Conservation (phyloP, 495 filamentous ascomycete genomes). For the Achaetomiella virescens region DNA sequence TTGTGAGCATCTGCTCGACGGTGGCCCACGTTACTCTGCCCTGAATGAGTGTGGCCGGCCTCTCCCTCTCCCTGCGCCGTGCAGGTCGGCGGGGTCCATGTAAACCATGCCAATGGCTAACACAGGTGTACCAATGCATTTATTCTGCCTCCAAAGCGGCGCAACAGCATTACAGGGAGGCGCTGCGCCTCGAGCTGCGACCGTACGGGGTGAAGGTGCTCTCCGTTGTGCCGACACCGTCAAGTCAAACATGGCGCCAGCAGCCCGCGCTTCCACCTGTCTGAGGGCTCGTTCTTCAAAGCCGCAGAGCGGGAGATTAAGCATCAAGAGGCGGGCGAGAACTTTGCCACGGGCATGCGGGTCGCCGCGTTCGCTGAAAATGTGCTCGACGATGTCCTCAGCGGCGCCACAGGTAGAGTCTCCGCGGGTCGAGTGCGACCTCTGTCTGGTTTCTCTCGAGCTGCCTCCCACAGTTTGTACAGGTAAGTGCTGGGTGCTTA, state of each 20-base stretch:
- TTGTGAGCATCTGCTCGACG: constrained; percentile 43
- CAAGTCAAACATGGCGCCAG: constrained; percentile 16
- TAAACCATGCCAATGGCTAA: too few species aligned
- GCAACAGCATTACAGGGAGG: constrained; percentile 34
- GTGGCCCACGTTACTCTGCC: constrained; percentile 36
- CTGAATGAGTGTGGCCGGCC: constrained; percentile 23
- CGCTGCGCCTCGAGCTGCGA: constrained; percentile 41
- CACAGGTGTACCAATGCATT: neutral
- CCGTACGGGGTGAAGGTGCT: constrained; percentile 42
- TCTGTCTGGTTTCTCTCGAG: too few species aligned
- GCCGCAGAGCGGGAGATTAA: neutral
- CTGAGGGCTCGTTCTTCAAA: constrained; percentile 14
- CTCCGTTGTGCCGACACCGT: constrained; percentile 21
- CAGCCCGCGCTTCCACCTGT: constrained; percentile 15
- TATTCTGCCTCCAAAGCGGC: constrained; percentile 47
- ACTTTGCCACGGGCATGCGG: neutral
- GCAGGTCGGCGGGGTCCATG: too few species aligned
- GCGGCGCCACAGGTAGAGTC: constrained; percentile 1
- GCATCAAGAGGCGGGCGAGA: too few species aligned
- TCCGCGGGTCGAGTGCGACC: neutral
- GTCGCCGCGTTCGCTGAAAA: neutral
- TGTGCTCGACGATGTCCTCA: constrained; percentile 1
- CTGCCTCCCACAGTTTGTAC: too few species aligned
- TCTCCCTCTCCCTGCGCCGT: too few species aligned
- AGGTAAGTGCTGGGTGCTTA: too few species aligned